Evolutionary conservation across 768 basidiomycete species (phyloP), one percentile per base, ranked within the genome.

Genomic region (Brasilioporus rufonigricans): DNA sequence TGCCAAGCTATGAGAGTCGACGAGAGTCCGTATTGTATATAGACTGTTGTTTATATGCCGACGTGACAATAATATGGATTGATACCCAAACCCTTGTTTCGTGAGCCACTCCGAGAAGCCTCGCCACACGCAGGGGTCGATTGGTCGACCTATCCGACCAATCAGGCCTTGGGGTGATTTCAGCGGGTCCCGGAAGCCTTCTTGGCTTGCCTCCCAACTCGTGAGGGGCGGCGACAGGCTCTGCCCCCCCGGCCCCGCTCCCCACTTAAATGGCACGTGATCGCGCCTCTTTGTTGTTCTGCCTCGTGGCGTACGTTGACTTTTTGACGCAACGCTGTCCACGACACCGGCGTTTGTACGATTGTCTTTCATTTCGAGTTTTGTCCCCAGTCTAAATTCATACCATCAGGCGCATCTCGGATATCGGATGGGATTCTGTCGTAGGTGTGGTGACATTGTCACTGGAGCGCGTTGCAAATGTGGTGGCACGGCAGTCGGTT

Each of bases 391-490:
- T 35, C 6, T 47, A 44, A 24, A 46, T 29, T 38, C 33, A 21
- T 23, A 10, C 6, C 16, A 26, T 19, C 32, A 27, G 18, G 35
- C 38, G 9, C n/a, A 38, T 38, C 21, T 21, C 40, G 27, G 46
- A 26, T 40, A 46, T 57, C 40, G 23, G 26, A 93, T 93, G 91
- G 87, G 87, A 23, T 93, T 93, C 65, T 93, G 91, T 74, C 80
- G 88, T 55, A 78, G 89, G 67, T 93, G 91, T 65, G 91, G 91
- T 53, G 87, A 92, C 58, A 91, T 93, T 55, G 89, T 92, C 31
- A 66, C 76, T 33, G 82, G 83, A 46, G 71, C 74, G 40, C 86
- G 86, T 49, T 92, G 89, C 71, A 86, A 81, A 70, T 93, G 91
- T 69, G 91, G 91, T 60, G 91, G 91, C 50, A 74, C 77, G 18